These are phyloP conservation scores for Pichia heedii DNA, from an alignment of 805 yeast species.

Conservation along the genomic window DNA sequence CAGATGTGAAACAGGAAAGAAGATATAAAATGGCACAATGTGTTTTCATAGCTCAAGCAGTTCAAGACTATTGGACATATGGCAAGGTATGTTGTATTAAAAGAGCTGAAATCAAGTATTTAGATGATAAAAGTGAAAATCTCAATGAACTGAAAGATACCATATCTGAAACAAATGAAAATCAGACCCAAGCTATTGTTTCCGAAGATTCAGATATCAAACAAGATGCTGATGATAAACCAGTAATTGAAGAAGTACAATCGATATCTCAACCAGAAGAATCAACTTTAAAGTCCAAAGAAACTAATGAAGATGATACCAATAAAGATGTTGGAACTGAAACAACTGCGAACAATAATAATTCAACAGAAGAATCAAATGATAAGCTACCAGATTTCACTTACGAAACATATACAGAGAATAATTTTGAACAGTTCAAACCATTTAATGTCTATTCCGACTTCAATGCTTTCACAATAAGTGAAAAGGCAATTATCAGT, in stretches of 20 bases:
- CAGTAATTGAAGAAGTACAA: not conserved
- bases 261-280: not conserved
- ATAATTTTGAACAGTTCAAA: slow-evolving; percentile 4
- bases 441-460: slow-evolving; percentile 42
- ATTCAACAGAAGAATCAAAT: not conserved
- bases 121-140: not conserved
- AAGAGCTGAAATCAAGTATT: slow-evolving; percentile 32
- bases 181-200: too few species aligned
- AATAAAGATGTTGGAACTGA: not conserved
- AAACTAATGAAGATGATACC: not conserved
- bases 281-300: not conserved
- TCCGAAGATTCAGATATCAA: too few species aligned
- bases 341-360: not conserved
- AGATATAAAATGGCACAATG: slow-evolving; percentile 67
- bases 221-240: not conserved
- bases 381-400: slow-evolving; percentile 24
- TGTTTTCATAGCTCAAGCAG: slow-evolving; percentile 58
- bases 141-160: not conserved
- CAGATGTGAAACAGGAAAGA: slow-evolving; percentile 62
- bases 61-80: slow-evolving; percentile 67
- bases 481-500: slow-evolving; percentile 40
- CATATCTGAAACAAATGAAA: not conserved
- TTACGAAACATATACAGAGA: slow-evolving; percentile 20
- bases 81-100: slow-evolving; percentile 65
- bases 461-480: slow-evolving; percentile 32